Evolutionary conservation across 768 basidiomycete species (phyloP).

Genomic region (Podaxis sp.): DNA sequence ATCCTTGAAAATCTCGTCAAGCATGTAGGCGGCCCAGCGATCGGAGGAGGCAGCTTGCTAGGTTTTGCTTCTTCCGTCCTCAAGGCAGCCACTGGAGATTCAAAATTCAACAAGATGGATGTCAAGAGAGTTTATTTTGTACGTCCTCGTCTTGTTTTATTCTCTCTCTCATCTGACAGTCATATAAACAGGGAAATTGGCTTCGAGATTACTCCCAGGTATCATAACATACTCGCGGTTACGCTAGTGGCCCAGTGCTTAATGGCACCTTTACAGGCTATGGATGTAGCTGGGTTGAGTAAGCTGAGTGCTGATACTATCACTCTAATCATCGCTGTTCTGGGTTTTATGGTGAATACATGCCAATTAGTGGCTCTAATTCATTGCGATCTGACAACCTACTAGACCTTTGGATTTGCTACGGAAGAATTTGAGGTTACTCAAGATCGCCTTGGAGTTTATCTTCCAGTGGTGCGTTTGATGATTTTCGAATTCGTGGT

Average conservation of each 20-base stretch:
- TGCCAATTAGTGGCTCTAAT: neutral
- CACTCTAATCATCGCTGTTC: constrained; percentile 50
- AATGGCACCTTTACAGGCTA: constrained; percentile 35
- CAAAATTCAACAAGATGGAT: constrained; percentile 61
- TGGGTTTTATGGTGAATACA: constrained; percentile 48
- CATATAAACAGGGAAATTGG: constrained; percentile 52
- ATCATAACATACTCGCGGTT: neutral
- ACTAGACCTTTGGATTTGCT: constrained; percentile 57
- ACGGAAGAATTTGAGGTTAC: constrained; percentile 72
- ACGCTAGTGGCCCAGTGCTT: neutral
- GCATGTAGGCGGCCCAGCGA: constrained; percentile 39
- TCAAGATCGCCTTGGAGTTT: constrained; percentile 68
- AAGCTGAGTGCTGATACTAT: constrained; percentile 64
- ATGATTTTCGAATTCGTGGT: neutral
- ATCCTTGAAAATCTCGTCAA: constrained; percentile 59
- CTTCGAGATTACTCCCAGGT: constrained; percentile 67
- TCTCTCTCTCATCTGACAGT: neutral
- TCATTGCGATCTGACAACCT: neutral
- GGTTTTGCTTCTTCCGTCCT: constrained; percentile 45
- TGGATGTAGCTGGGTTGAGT: constrained; percentile 67
- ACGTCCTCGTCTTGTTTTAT: constrained; percentile 32
- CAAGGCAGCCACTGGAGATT: constrained; percentile 40
- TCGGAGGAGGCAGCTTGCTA: constrained; percentile 43
- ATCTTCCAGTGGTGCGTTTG: constrained; percentile 56
- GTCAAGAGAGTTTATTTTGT: constrained; percentile 68